phyloP scores from a whole-genome alignment of 1,139 yeast genomes.

The Diutina rugosa region DNA sequence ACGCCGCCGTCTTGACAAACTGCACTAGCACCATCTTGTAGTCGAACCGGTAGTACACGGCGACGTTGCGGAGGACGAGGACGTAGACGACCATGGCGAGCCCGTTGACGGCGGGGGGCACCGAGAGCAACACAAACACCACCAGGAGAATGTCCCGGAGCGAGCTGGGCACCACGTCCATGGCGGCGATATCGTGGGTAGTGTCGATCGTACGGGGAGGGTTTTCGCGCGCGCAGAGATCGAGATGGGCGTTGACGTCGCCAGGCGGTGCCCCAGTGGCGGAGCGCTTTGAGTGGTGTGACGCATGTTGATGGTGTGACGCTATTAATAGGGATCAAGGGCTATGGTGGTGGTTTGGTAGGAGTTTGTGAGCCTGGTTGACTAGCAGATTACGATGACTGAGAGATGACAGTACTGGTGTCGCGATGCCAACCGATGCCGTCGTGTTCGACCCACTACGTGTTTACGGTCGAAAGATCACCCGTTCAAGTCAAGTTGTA shows the following conservation, averaged over 20 bases:
- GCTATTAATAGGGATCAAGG: too few relatives aligned
- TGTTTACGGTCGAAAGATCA: too few relatives aligned
- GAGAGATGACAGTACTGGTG: too few relatives aligned
- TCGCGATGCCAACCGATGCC: too few relatives aligned
- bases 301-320: too few relatives aligned
- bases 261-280: too few relatives aligned
- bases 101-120: not conserved
- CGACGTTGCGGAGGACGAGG: constrained; percentile 1
- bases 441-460: too few relatives aligned
- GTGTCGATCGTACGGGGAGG: not conserved
- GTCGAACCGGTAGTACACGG: not conserved
- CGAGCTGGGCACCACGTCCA: not conserved
- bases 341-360: too few relatives aligned
- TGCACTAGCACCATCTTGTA: constrained; percentile 2
- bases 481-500: too few relatives aligned
- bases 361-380: too few relatives aligned
- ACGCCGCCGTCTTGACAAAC: constrained; percentile 1
- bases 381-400: too few relatives aligned
- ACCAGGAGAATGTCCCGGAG: constrained; percentile 2
- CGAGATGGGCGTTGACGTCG: not conserved
- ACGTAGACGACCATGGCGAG: not conserved
- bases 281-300: too few relatives aligned
- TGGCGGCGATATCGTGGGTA: not conserved
- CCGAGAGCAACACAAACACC: not conserved
- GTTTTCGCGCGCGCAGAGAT: constrained; percentile 1